Evolutionary conservation across 2,329 filamentous ascomycete genomes (phyloP), one percentile per base, ranked within the genome.

Genomic region (Diaporthe vexans): DNA sequence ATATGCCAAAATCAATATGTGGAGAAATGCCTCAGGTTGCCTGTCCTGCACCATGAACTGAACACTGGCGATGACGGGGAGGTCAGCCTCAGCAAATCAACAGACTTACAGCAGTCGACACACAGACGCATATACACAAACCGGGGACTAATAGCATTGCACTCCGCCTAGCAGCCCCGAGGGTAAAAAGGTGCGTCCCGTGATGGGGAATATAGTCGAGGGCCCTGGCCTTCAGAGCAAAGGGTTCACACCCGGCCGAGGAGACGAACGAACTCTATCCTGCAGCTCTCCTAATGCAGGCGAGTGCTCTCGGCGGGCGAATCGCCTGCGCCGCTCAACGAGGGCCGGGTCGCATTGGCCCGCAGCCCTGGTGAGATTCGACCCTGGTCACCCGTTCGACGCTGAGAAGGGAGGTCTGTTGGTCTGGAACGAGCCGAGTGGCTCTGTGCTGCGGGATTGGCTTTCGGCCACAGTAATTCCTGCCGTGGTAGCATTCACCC

Each of bases 261-360:
- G 21, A 52, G n/a, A 43, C 48, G 24, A 43, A 43, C 37, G 37
- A 61, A 43, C 68, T 63, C 51, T 70, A 72, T 61, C 72, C 48
- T 74, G 72, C 74, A 74, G 65, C 63, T 43, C 52, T 59, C 46
- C 67, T 69, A 71, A 72, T 74, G 72, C 72, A 74, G 57, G 59
- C 68, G 52, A 57, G 61, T 70, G 40, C 54, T 52, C 29, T 51
- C 59, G 51, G 59, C 72, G 59, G 52, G 59, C 72, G 72, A 75
- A 75, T 74, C 24, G 74, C 65, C 57, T n/a, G 35, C 63, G 46
- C 54, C 68, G 74, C 58, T 33, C 59, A 15, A 52, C 54, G 10
- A 58, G 43, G 59, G 40, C 59, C 65, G 19, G 72, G 72, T 63
- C 33, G 72, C 61, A 69, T 63, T 67, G 61, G 56, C 72, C 72